Evolutionary conservation across 208 protist species (phyloP), one percentile per base, ranked within the genome.

Genomic region (Tritrichomonas foetus): DNA sequence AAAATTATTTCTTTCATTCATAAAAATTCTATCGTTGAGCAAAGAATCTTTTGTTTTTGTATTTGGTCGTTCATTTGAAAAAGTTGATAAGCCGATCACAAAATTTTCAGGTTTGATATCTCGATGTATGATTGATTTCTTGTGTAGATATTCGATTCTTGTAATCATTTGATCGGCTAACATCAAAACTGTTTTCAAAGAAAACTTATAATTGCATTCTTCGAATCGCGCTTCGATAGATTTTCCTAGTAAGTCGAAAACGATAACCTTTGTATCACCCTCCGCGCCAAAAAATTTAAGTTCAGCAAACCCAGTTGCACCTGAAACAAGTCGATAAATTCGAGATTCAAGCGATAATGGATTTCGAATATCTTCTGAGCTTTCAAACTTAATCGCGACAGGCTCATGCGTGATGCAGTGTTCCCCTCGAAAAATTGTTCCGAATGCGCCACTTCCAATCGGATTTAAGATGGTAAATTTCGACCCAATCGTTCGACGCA

Each of bases 91-190:
- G 14, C 99, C 99, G 89, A 99, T 97, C 14, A 99, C 96, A 93
- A 99, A 99, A 96, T 99, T 99, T 95, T 99, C 98, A 20, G 99
- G 99, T 93, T 97, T 97, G 80, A 97, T 96, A 95, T 99, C 98
- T 57, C 98, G 96, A 95, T 99, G 98, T 78, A 99, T 97, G 95
- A 99, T 99, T 93, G 97, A 97, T 64, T 98, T 98, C 3, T 96
- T 96, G 96, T 99, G 98, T 39, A 99, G 95, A 94, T 98, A 98
- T 96, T 99, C 97, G 13, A 99, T 94, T n/a, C 98, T 78, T 53
- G 39, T 95, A 61, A 99, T 94, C 96, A 99, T 97, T 95, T 99
- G 98, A 94, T 99, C 97, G 16, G 97, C 98, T 5, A 99, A 95
- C 97, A 99, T 98, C 9, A 99, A 96, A 11, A 98, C 97, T 25